These are phyloP conservation scores for Trebouxiophyceae sp. DNA, from an alignment of 163 green algal species.

Conservation along the genomic window DNA sequence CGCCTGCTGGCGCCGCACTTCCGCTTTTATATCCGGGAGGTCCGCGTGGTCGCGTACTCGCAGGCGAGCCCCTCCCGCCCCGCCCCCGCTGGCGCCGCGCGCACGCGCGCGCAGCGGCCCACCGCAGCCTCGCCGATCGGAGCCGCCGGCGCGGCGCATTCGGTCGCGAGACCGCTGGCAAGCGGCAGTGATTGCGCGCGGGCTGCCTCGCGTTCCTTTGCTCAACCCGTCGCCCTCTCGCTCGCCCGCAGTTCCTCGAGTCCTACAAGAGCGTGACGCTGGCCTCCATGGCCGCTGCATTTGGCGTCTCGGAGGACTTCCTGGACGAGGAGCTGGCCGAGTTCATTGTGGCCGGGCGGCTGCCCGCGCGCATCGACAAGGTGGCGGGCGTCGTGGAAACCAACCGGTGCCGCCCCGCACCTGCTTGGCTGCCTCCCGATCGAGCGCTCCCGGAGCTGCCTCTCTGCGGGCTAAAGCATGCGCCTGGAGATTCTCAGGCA, in stretches of 20 bases:
- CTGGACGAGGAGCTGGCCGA: conserved; percentile 83
- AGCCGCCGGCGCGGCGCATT: too few species aligned
- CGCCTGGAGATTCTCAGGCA: too few species aligned
- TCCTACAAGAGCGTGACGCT: conserved; percentile 97
- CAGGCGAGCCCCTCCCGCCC: conserved; percentile 38
- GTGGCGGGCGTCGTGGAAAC: conserved; percentile 92
- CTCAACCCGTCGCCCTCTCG: too few species aligned
- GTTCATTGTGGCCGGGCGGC: conserved; percentile 86
- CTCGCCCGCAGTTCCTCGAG: conserved; percentile 97
- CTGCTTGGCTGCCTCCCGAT: too few species aligned
- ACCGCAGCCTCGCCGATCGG: not conserved
- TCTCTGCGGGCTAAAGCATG: too few species aligned
- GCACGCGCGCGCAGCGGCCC: not conserved
- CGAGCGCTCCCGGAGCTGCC: too few species aligned
- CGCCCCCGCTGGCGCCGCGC: too few species aligned
- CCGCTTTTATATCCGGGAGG: conserved; percentile 89
- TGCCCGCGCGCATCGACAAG: conserved; percentile 96
- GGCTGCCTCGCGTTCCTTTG: too few species aligned
- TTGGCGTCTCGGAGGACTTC: conserved; percentile 76
- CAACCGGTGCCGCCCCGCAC: conserved; percentile 48
- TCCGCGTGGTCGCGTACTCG: conserved; percentile 67
- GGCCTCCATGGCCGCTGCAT: conserved; percentile 80
- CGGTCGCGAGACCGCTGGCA: too few species aligned
- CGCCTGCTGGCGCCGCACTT: conserved; percentile 80
- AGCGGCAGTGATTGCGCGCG: too few species aligned